Evolutionary conservation across 2,329 filamentous ascomycete genomes (phyloP).

Genomic region (Ophiocordyceps australis): DNA sequence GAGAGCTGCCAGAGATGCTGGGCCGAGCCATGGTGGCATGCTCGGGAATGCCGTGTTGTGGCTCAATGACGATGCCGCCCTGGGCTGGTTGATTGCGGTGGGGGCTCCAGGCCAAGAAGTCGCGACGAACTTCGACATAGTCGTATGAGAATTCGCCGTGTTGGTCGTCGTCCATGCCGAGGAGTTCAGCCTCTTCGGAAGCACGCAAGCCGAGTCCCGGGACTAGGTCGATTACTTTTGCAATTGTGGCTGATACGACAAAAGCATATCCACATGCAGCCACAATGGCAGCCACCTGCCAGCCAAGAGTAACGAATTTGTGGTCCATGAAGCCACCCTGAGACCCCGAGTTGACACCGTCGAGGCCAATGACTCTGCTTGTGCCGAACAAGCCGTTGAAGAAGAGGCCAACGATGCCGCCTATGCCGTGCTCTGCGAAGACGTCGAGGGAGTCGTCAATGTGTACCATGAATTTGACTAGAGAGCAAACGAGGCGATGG

Average conservation of each 20-base stretch:
- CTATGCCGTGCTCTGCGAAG: constrained; percentile 53
- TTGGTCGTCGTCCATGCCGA: constrained; percentile 82
- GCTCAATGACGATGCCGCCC: constrained; percentile 36
- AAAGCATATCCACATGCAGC: constrained; percentile 52
- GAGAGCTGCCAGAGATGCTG: no score
- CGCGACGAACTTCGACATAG: constrained; percentile 74
- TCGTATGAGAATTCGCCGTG: constrained; percentile 83
- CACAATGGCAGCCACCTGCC: constrained; percentile 61
- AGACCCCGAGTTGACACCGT: constrained; percentile 54
- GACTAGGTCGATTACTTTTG: constrained; percentile 55
- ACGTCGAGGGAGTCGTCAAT: constrained; percentile 59
- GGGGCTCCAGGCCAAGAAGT: constrained; percentile 78
- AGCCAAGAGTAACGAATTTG: constrained; percentile 58
- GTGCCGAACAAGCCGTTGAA: constrained; percentile 60
- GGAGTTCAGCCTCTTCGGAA: constrained; percentile 63
- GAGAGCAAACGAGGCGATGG: neutral
- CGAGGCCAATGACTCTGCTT: constrained; percentile 53
- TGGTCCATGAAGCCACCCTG: constrained; percentile 58
- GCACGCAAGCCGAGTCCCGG: constrained; percentile 67
- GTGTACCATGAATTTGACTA: constrained; percentile 40
- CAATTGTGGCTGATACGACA: constrained; percentile 53
- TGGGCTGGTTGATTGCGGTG: constrained; percentile 46
- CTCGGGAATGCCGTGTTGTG: constrained; percentile 55
- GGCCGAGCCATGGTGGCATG: constrained; percentile 28
- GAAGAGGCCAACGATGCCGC: constrained; percentile 49